phyloP scores from a whole-genome alignment of 225 moss, liverwort and hornwort species.

The Neckera pumila region DNA sequence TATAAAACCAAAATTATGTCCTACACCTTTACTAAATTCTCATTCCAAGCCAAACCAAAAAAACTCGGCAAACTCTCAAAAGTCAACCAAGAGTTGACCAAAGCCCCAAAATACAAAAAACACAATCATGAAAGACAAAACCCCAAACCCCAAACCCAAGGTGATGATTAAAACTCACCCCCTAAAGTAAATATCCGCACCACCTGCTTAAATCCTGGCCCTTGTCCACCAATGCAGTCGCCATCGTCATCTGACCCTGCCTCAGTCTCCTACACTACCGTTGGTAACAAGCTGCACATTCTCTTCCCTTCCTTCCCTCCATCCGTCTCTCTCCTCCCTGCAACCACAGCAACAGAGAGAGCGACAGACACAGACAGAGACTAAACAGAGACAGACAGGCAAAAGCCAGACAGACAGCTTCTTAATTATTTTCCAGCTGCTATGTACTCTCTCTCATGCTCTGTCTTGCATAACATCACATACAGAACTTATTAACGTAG shows the following conservation, averaged over 20 bases:
- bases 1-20: background rate
- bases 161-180: background rate
- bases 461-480: background rate
- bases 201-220: background rate
- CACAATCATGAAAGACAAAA: background rate
- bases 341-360: background rate
- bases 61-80: accelerated
- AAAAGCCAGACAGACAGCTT: background rate
- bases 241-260: background rate
- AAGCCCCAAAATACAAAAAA: background rate
- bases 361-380: background rate
- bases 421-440: slow-evolving; percentile 6
- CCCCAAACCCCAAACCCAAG: background rate
- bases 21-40: background rate
- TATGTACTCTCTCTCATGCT: background rate
- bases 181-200: background rate
- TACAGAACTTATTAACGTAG: too few species aligned
- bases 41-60: background rate
- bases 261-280: background rate
- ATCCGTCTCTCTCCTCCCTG: background rate
- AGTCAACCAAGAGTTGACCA: background rate
- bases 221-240: background rate
- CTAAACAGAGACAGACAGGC: background rate
- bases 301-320: background rate
- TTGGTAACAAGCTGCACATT: background rate